Evolutionary conservation across 1,284 basidiomycete species (phyloP), one percentile per base, ranked within the genome.

Genomic region (Mycosarcoma maydis): DNA sequence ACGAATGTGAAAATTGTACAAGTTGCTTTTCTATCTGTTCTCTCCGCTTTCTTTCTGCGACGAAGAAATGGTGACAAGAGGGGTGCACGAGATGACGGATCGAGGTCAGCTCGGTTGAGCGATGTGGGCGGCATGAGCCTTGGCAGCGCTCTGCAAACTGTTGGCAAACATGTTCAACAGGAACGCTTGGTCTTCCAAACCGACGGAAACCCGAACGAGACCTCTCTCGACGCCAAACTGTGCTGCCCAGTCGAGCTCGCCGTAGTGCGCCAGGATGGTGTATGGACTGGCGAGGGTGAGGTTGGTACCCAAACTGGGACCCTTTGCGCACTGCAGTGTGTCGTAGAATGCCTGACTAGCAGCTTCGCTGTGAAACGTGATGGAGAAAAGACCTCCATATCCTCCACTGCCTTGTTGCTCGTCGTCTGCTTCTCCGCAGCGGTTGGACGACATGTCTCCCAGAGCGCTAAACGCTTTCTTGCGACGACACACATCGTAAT

Each of bases 281-380:
- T 94, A 98, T 20, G 95, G 95, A 74, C 89, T 92, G 23, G 92
- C 92, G 14, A 96, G 86, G 2, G 95, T 98, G 82, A 98, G 96
- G 85, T 94, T 97, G 30, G 94, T 98, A 1, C 95, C 95, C 19
- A 98, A 86, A 76, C 90, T 91, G 0, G 95, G 96, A 2, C 95
- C 96, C 82, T 98, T 98, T 66, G 88, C 87, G 82, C 90, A 94
- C 6, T 86, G 84, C 20, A 99, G 84, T 0, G 87, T 84, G 81
- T 99, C 92, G 80, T 92, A 98, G 84, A 98, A 99, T 6, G 89
- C 91, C 36, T 84, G 82, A 1, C 91, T 89, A 0, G 91, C 91
- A 0, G 83, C 84, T 9, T 84, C 61, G 2, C 88, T 87, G 2
- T 87, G 88, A 83, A 99, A 98, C 0, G 91, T 92, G 50, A 98